Evolutionary conservation across 495 filamentous ascomycete genomes (phyloP), one percentile per base, ranked within the genome.

Genomic region (Xylaria venustula): DNA sequence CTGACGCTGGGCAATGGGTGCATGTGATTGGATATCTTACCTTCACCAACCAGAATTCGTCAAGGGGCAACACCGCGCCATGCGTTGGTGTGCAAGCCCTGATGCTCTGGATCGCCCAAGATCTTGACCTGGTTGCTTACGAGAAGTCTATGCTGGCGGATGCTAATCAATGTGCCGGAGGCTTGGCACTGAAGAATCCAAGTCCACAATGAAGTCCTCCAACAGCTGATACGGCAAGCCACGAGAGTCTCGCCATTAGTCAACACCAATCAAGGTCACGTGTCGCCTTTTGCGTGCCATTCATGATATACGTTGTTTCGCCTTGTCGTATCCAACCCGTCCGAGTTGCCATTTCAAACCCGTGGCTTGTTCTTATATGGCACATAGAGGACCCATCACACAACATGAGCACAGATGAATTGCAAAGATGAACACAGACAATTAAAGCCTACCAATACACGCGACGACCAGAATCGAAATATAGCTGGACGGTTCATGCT

Each of bases 1-100:
- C 87, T 54, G 79, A 85, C 41, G 76, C 88, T 50, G 94, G 94
- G n/a, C 83, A 88, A 48, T 98, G 94, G 94, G 70, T 97, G 19
- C 94, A 96, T 71, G 83, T 97, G 0, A 82, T 97, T 54, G 94
- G 93, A 2, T 96, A 96, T 71, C 79, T 95, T 36, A 74, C 80
- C 67, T 64, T 63, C 44, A 53, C 61, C 54, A 48, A 65, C 36
- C 49, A 60, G 40, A 54, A 52, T 45, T 37, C 52, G 15, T 49
- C 17, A 23, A 23, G 50, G 28, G 48, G 34, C 46, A 64, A 65
- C 25, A 58, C 81, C 46, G 68, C 70, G 61, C 2, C 36, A 36
- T 45, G 26, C 15, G 55, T 54, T 41, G 48, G 54, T 41, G 72
- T 91, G 26, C 88, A 91, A 65, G 88, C 88, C 0, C 70, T 91